Evolutionary conservation across 2,329 filamentous ascomycete species (phyloP).

Genomic region (Knufia petricola): DNA sequence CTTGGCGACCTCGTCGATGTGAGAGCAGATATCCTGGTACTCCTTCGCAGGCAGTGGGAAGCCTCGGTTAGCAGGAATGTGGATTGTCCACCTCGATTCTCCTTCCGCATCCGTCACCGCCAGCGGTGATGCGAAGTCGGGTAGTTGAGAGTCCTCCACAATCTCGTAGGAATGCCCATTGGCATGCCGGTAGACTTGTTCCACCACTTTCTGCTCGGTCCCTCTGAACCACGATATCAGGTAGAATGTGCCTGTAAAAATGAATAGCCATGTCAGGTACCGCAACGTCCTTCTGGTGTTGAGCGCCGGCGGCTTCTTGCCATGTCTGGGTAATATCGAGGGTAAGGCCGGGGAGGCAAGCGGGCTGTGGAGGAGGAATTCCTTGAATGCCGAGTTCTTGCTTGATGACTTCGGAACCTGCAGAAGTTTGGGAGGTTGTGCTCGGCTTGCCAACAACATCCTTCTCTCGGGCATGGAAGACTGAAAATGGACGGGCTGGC

Average conservation of each 20-base stretch:
- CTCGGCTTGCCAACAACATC: constrained; percentile 29
- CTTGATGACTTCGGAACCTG: constrained; percentile 2
- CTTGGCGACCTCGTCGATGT: constrained; percentile 55
- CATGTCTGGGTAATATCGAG: constrained; percentile 54
- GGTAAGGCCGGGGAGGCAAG: constrained; percentile 63
- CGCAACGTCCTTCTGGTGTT: constrained; percentile 51
- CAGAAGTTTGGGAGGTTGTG: constrained; percentile 24
- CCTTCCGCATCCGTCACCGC: constrained; percentile 57
- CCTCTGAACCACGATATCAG: constrained; percentile 32
- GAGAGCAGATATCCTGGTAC: constrained; percentile 60
- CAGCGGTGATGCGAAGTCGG: constrained; percentile 62
- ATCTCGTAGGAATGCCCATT: constrained; percentile 52
- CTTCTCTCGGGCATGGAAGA: constrained; percentile 12
- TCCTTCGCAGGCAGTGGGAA: constrained; percentile 60
- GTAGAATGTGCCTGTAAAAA: constrained; percentile 42
- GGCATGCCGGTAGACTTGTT: constrained; percentile 24
- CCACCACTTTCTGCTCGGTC: constrained; percentile 18
- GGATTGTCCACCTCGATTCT: constrained; percentile 67
- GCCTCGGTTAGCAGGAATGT: constrained; percentile 55
- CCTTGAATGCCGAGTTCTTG: constrained; percentile 18
- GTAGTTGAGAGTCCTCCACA: constrained; percentile 53
- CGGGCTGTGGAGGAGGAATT: constrained; percentile 46
- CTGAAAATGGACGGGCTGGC: neutral
- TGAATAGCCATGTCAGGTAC: constrained; percentile 45
- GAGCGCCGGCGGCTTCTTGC: constrained; percentile 50